phyloP scores from a whole-genome alignment of 202 grass and related monocot genomes.

The Setaria viridis region DNA sequence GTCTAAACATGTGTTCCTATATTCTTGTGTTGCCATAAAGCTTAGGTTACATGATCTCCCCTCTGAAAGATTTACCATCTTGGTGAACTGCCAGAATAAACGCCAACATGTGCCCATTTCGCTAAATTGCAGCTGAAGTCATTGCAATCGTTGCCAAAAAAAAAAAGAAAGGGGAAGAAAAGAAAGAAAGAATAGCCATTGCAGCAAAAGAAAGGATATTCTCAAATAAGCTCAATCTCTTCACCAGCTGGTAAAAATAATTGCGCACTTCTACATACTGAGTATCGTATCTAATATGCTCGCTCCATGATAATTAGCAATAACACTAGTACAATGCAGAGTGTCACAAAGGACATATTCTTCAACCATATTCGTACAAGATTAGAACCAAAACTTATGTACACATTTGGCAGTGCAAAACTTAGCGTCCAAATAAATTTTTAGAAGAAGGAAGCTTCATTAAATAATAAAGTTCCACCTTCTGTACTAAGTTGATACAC shows the following conservation, averaged over 20 bases:
- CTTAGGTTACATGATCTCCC: too few relatives aligned
- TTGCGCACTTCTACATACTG: background rate
- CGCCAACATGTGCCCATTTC: background rate
- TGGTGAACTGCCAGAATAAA: too few relatives aligned
- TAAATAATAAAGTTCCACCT: background rate
- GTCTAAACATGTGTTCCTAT: too few relatives aligned
- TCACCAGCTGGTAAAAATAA: background rate
- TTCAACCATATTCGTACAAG: background rate
- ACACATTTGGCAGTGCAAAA: background rate
- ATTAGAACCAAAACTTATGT: background rate
- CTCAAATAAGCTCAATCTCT: slow-evolving; percentile 1
- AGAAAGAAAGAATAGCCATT: background rate
- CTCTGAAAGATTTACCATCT: too few relatives aligned
- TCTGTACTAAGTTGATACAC: background rate
- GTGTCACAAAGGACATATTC: background rate
- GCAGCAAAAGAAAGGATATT: background rate
- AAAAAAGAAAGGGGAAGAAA: too few relatives aligned
- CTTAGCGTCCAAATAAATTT: background rate
- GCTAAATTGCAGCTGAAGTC: background rate
- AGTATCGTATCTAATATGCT: background rate
- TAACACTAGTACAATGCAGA: background rate
- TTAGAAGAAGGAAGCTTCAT: background rate
- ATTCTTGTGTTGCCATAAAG: too few relatives aligned
- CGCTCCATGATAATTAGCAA: too few relatives aligned
- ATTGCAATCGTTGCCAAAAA: background rate